Evolutionary conservation across 495 filamentous ascomycete genomes (phyloP).

Genomic region (Penicillium pancosmium): DNA sequence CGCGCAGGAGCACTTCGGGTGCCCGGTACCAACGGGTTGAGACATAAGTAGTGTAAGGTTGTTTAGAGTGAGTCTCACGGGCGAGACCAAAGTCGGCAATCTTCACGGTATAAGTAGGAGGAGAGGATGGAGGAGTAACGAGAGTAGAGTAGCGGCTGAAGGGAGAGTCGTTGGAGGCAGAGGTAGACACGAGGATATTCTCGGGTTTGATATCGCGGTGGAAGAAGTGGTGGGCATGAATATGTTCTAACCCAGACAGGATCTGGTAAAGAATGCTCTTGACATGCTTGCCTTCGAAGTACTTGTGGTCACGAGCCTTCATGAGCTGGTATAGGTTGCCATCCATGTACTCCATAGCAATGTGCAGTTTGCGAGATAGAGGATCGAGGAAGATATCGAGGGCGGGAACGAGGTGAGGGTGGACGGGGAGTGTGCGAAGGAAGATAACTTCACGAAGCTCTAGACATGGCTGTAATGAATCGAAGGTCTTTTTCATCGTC

Average conservation of each 20-base stretch:
- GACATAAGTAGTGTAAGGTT: conserved; percentile 97
- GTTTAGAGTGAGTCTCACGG: conserved; percentile 91
- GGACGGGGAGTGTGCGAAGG: conserved; percentile 80
- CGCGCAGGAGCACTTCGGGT: conserved; percentile 90
- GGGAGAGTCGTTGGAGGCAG: conserved; percentile 77
- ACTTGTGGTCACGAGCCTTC: conserved; percentile 96
- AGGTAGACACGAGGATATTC: conserved; percentile 97
- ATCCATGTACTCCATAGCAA: conserved; percentile 99
- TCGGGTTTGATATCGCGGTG: conserved; percentile 99
- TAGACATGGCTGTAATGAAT: conserved; percentile 83
- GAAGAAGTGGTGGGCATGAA: conserved; percentile 96
- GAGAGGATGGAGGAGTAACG: conserved; percentile 92
- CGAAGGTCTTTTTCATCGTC: conserved; percentile 99
- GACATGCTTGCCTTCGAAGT: conserved; percentile 83
- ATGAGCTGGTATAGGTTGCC: conserved; percentile 98
- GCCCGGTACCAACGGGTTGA: conserved; percentile 99
- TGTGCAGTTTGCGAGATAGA: conserved; percentile 92
- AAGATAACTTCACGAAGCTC: conserved; percentile 98
- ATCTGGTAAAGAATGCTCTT: conserved; percentile 99
- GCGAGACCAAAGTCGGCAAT: conserved; percentile 99
- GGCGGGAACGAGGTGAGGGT: conserved; percentile 91
- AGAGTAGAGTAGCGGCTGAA: conserved; percentile 92
- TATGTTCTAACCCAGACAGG: conserved; percentile 91
- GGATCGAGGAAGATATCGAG: conserved; percentile 99
- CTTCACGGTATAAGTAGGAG: conserved; percentile 93